A percentile compares a stretch with the other conserved stretches of the same genome.
Evolutionary conservation across 345 rosid species (phyloP).

Genomic region (Lepidium didymum): DNA sequence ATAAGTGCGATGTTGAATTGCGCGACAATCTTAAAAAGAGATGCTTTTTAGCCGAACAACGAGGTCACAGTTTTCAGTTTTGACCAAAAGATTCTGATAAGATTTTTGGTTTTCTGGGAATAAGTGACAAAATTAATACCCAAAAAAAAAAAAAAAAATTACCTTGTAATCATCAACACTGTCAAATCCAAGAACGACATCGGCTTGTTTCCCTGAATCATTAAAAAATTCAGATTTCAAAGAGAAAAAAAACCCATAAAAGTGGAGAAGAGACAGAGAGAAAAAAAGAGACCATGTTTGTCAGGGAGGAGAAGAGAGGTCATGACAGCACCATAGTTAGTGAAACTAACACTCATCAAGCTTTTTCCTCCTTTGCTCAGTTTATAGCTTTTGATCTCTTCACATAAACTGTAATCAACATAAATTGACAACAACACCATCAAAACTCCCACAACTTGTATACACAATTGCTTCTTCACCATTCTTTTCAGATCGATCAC

Average conservation of each 20-base stretch:
- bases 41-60: not conserved
- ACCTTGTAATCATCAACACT: slow-evolving; percentile 43
- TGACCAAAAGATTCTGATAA: not conserved
- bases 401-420: not conserved
- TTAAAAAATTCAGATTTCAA: not conserved
- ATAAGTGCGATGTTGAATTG: not conserved
- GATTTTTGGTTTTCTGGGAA: too few species aligned
- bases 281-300: slow-evolving; percentile 34
- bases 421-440: not conserved
- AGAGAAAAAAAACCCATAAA: not conserved
- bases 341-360: slow-evolving; percentile 37
- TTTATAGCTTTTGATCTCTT: slow-evolving; percentile 29
- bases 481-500: slow-evolving; percentile 7
- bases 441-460: not conserved
- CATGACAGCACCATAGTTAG: slow-evolving; percentile 66
- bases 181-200: slow-evolving; percentile 52
- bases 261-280: not conserved
- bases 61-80: not conserved
- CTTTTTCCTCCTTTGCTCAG: slow-evolving; percentile 38
- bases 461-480: not conserved
- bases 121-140: not conserved
- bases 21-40: slow-evolving; percentile 5
- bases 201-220: slow-evolving; percentile 41
- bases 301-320: slow-evolving; percentile 50
- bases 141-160: not conserved